Base-by-base conservation (phyloP, 805 yeast genomes). In the Sugiyamaella floridensis region DNA sequence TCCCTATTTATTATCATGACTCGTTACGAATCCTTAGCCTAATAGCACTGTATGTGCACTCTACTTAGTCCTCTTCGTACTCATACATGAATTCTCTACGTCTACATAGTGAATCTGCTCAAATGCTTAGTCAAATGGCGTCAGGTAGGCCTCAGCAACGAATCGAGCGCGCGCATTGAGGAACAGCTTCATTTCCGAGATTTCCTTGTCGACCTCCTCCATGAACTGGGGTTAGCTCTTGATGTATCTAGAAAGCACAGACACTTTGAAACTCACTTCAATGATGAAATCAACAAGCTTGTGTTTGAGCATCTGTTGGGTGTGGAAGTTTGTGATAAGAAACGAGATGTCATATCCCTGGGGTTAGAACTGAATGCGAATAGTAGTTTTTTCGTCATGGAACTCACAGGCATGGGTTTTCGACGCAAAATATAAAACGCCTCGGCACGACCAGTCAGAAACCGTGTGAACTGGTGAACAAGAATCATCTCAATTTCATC, bases 121-220 rank as follows among this genome's bases (percentile, higher is more conserved):
- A 4, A 4, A 32, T 32, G 37, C 37, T 63, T 70, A 86, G 65
- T 88, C 96, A 66, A 89, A 89, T 49, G 93, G 95, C 43, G 90
- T 86, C 61, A 92, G 76, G 69, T 89, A 92, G 7, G 96, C 92
- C 71, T 93, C 99, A 26, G 99, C 99, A 47, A 89, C 95, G 56
- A 89, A 92, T 75, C 99, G 85, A 12, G 99, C 99, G 67, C 99
- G 81, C 12, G 99, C 97, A 66, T 93, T 93, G 68, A 93, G 79
- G 69, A 92, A 93, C 69, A 93, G 78, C 72, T 93, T 93, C 95
- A 93, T 93, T 69, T 93, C 99, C 70, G 97, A 88, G 65, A 93
- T 93, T 71, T 93, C 99, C 74, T 89, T 92, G 70, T 93, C 99
- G 16, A 93, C 99, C 65, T 90, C 99, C 70, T 93, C 98, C 98